phyloP scores from a whole-genome alignment of 345 rosid species.

The Gossypium thurberi region DNA sequence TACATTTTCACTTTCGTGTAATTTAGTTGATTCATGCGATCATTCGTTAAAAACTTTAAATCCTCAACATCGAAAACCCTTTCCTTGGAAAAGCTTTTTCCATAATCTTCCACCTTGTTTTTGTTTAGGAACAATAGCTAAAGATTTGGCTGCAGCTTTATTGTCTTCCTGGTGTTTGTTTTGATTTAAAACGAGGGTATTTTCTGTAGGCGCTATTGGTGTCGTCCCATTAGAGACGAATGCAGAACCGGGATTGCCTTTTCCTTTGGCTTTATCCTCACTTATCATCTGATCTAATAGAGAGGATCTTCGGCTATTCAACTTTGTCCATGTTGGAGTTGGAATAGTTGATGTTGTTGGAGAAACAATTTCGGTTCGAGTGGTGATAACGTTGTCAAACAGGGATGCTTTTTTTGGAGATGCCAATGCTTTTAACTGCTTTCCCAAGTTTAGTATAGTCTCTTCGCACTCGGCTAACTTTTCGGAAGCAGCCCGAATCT shows the following conservation, averaged over 20 bases:
- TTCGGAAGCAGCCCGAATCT: constrained; percentile 84
- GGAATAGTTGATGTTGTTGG: not conserved
- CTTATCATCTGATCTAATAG: constrained; percentile 79
- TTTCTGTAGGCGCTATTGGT: constrained; percentile 38
- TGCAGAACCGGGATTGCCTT: not conserved
- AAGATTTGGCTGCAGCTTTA: constrained; percentile 22
- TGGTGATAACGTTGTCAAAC: constrained; percentile 42
- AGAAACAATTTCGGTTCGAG: not conserved
- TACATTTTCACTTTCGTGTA: not conserved
- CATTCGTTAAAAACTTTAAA: not conserved
- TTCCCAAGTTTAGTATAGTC: constrained; percentile 75
- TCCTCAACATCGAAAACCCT: not conserved
- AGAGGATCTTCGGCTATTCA: constrained; percentile 53
- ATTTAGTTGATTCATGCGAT: not conserved
- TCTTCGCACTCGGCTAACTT: constrained; percentile 92
- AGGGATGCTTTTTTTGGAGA: constrained; percentile 50
- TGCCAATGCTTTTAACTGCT: constrained; percentile 81
- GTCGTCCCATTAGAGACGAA: constrained; percentile 15
- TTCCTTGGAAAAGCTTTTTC: constrained; percentile 37
- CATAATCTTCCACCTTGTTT: constrained; percentile 48
- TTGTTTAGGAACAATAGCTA: constrained; percentile 54
- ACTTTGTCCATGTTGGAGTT: constrained; percentile 28
- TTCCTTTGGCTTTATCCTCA: constrained; percentile 44
- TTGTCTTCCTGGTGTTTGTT: constrained; percentile 11
- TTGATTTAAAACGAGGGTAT: not conserved